Evolutionary conservation across 805 yeast genomes (phyloP).

Genomic region (Candida khao-thaluensis): DNA sequence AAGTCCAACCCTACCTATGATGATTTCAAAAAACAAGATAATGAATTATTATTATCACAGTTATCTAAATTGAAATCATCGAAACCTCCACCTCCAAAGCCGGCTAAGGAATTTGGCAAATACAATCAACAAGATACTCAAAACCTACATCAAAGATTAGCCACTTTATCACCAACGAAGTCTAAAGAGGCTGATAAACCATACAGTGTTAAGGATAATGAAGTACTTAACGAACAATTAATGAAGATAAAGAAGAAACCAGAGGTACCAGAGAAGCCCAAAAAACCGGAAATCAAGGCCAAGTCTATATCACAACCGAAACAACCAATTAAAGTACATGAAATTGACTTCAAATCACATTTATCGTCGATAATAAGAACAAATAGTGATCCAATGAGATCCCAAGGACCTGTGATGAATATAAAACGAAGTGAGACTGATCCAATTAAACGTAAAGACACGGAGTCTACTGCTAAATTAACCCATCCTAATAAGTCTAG

Average conservation of each 20-base stretch:
- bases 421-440: slow-evolving; percentile 6
- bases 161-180: slow-evolving; percentile 4
- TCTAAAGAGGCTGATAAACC: background rate
- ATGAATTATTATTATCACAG: slow-evolving; percentile 24
- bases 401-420: slow-evolving; percentile 4
- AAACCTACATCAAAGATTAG: slow-evolving; percentile 13
- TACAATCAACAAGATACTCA: slow-evolving; percentile 4
- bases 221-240: slow-evolving; percentile 24
- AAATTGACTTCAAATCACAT: slow-evolving; percentile 19
- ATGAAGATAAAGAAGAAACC: slow-evolving; percentile 15
- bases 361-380: slow-evolving; percentile 30
- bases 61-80: slow-evolving; percentile 20
- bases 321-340: slow-evolving; percentile 10
- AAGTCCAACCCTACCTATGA: slow-evolving; percentile 2
- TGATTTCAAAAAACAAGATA: slow-evolving; percentile 16
- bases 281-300: slow-evolving; percentile 9
- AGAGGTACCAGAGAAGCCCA: slow-evolving; percentile 3
- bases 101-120: slow-evolving; percentile 9
- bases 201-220: slow-evolving; percentile 19
- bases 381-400: slow-evolving; percentile 24
- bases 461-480: slow-evolving; percentile 26
- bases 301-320: slow-evolving; percentile 1
- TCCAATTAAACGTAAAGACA: slow-evolving; percentile 9
- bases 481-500: slow-evolving; percentile 47
- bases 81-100: slow-evolving; percentile 9